Evolutionary conservation across 2,329 filamentous ascomycete genomes (phyloP), one percentile per base, ranked within the genome.

Genomic region (Fusarium sp.): DNA sequence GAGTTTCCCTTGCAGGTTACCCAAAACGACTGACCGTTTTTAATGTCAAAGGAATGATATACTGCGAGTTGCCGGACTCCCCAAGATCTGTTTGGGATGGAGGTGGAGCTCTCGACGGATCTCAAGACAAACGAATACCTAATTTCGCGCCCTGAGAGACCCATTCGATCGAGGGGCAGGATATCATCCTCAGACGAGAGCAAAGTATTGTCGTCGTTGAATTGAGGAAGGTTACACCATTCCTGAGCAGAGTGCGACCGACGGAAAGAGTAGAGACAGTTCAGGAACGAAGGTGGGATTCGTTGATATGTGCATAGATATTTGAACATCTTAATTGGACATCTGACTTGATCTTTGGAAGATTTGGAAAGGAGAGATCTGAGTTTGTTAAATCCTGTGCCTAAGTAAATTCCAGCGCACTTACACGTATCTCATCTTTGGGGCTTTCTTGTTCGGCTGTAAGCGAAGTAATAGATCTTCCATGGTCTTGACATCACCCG

Each of bases 11-110:
- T 75, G 0, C 65, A 66, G 1, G 69, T 75, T 3, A 75, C 12
- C 72, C 72, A 75, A 0, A 63, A 13, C 4, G 56, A 36, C 8
- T 57, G 58, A 0, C 73, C 73, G 4, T 26, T 75, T 1, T 57
- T 10, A 1, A 73, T 49, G 5, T 75, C 73, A 20, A 75, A 75
- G 0, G 65, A 75, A 51, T 73, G 73, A 18, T 75, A 73, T 4
- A 73, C 62, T 10, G 72, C 72, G 2, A 75, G 72, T 5, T 75
- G 73, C 0, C 73, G 62, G 14, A 75, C 51, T 3, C 33, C 48
- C 65, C 61, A 75, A 4, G 33, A 35, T 31, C 2, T 26, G 12
- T 33, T 38, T 3, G 24, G n/a, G 1, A 67, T 3, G 9, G 73
- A 73, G 0, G 3, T 31, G 1, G 69, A 75, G 5, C 24, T 47